Evolutionary conservation across 1,139 yeast genomes (phyloP).

Genomic region (Nakaseomyces sp.): DNA sequence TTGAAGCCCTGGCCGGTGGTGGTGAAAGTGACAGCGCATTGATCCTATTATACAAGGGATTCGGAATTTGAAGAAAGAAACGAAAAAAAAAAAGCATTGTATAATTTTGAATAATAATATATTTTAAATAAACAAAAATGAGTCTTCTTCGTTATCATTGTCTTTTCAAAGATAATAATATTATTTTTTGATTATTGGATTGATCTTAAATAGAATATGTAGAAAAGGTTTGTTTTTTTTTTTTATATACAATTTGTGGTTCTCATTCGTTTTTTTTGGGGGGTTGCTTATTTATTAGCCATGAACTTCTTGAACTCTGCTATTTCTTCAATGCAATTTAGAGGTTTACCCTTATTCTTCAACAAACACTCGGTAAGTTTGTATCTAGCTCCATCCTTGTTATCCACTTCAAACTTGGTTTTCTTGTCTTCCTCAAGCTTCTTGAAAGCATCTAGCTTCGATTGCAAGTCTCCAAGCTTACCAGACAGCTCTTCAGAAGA

Average conservation of each 20-base stretch:
- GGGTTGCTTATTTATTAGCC: constrained; percentile 1
- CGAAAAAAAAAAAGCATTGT: too few relatives aligned
- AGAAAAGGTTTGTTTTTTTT: not conserved
- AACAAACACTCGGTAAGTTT: constrained; percentile 57
- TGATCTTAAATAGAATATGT: not conserved
- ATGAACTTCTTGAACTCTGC: constrained; percentile 50
- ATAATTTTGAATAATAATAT: too few relatives aligned
- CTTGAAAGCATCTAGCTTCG: constrained; percentile 32
- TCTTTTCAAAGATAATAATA: not conserved
- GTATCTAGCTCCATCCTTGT: constrained; percentile 29
- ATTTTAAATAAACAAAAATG: too few relatives aligned
- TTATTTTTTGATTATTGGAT: not conserved
- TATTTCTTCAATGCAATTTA: constrained; percentile 85
- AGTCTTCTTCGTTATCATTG: too few relatives aligned
- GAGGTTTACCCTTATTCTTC: constrained; percentile 60
- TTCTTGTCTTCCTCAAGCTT: constrained; percentile 31
- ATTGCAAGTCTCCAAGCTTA: constrained; percentile 40
- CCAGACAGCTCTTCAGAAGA: constrained; percentile 33
- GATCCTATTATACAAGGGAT: constrained; percentile 74
- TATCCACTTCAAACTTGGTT: constrained; percentile 9
- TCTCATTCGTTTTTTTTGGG: constrained; percentile 4
- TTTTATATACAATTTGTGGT: not conserved
- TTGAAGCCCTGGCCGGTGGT: constrained; percentile 87
- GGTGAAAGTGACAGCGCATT: constrained; percentile 96
- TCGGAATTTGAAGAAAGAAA: constrained; percentile 38